Evolutionary conservation across 2,329 filamentous ascomycete genomes (phyloP).

Genomic region (Colletotrichum sp.): DNA sequence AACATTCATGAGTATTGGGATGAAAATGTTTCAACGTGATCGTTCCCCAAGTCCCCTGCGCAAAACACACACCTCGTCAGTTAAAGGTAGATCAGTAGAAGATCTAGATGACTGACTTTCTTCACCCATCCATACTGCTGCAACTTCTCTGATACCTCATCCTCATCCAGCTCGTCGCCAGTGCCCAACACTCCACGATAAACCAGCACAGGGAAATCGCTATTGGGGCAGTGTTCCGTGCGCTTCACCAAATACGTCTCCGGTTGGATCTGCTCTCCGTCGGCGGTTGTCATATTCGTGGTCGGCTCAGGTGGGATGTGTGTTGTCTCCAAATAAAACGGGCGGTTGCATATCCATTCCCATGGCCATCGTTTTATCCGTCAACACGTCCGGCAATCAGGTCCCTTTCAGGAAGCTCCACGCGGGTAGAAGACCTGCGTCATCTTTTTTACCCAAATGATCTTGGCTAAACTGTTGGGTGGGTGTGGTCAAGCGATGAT

Average conservation of each 20-base stretch:
- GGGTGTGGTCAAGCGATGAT: neutral
- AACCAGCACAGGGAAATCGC: constrained; percentile 24
- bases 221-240: constrained; percentile 21
- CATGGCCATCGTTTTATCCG: neutral
- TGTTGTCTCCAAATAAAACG: neutral
- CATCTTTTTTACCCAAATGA: neutral
- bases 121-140: constrained; percentile 27
- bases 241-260: neutral
- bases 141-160: constrained; percentile 18
- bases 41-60: constrained; percentile 25
- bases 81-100: neutral
- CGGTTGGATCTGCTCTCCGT: neutral
- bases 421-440: neutral
- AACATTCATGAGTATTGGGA: constrained; percentile 28
- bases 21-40: constrained; percentile 28
- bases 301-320: neutral
- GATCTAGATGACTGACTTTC: neutral
- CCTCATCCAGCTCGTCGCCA: constrained; percentile 2
- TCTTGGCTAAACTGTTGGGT: neutral
- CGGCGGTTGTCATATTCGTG: neutral
- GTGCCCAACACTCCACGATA: constrained; percentile 24
- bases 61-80: neutral
- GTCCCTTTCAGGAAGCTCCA: neutral
- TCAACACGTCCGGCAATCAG: neutral
- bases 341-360: neutral